Base-by-base conservation (phyloP, 164 flowering plant species). In the Piper betle region DNA sequence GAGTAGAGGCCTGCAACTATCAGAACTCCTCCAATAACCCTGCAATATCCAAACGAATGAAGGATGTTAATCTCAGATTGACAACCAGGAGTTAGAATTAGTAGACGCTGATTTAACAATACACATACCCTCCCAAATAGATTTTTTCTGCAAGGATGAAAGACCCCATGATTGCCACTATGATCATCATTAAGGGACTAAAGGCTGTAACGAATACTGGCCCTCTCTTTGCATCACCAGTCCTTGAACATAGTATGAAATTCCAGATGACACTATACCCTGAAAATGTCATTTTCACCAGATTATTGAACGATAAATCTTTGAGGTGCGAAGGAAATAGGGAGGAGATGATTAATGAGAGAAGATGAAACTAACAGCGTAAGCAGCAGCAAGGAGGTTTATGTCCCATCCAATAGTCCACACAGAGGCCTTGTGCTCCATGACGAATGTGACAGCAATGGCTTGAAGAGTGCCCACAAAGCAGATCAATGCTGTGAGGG, bases 161-260 rank as follows among this genome's bases (percentile, higher is more conserved):
- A 58, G 96, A 85, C 18, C 98, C 93, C 96, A 92, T 84, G 77
- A 92, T 74, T 39, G 98, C 98, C 1, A 92, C 98, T 58, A 92
- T 78, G 75, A 92, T 81, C 96, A 92, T 89, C 90, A 83, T 87
- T 53, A 92, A 72, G 57, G 98, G 98, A 69, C 93, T 87, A 69
- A 92, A 92, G 59, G 98, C 96, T 41, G 97, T 87, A 5, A 80
- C 98, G 71, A 92, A 92, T 9, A 89, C 96, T 17, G 97, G 98
- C 10, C 98, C 98, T 78, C 85, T 84, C 62, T 84, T 66, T 84
- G 71, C 89, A 89, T 87, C 11, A 92, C 96, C 20, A 86, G 59
- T 5, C 96, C 98, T 79, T 89, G 97, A 0, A 89, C 98, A 72
- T 89, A 93, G 79, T 93, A 93, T 57, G 98, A 84, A 56, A 93